Evolutionary conservation across 139 green algal species (phyloP).

Genomic region (Diplosphaera chodatii): DNA sequence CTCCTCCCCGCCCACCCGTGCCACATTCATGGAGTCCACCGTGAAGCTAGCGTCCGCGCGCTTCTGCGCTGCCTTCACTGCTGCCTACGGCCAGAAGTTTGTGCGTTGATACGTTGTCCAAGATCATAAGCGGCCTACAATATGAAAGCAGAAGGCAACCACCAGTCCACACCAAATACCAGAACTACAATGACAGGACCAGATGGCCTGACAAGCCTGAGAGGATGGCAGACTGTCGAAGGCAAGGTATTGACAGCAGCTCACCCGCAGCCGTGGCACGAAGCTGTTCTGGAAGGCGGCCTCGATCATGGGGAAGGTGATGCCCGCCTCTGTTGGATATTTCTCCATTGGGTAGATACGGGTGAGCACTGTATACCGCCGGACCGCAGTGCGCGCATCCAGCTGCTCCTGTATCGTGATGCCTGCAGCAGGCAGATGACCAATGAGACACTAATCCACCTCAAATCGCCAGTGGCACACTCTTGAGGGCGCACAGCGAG

Average conservation of each 20-base stretch:
- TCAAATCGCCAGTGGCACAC: too few relatives aligned
- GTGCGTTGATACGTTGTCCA: too few relatives aligned
- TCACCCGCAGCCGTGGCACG: constrained; percentile 38
- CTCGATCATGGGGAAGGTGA: constrained; percentile 48
- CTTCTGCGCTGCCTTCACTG: neutral
- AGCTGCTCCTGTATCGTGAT: constrained; percentile 57
- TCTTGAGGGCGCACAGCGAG: too few relatives aligned
- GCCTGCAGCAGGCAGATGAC: too few relatives aligned
- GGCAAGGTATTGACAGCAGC: too few relatives aligned
- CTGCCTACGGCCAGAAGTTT: constrained; percentile 4
- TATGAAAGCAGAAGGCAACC: too few relatives aligned
- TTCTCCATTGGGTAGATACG: constrained; percentile 7
- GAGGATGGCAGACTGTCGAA: too few relatives aligned
- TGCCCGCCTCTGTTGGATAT: constrained; percentile 59
- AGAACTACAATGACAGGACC: too few relatives aligned
- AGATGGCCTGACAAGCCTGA: too few relatives aligned
- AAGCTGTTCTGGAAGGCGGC: constrained; percentile 58
- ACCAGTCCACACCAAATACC: too few relatives aligned
- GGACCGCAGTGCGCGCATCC: constrained; percentile 15
- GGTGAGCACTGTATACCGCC: constrained; percentile 15
- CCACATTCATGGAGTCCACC: constrained; percentile 12
- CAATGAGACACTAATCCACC: too few relatives aligned
- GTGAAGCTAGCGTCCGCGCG: neutral
- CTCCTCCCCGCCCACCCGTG: constrained; percentile 25
- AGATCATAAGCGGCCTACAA: too few relatives aligned